phyloP scores from a whole-genome alignment of 257 asterid species.

The Datura wrightii region DNA sequence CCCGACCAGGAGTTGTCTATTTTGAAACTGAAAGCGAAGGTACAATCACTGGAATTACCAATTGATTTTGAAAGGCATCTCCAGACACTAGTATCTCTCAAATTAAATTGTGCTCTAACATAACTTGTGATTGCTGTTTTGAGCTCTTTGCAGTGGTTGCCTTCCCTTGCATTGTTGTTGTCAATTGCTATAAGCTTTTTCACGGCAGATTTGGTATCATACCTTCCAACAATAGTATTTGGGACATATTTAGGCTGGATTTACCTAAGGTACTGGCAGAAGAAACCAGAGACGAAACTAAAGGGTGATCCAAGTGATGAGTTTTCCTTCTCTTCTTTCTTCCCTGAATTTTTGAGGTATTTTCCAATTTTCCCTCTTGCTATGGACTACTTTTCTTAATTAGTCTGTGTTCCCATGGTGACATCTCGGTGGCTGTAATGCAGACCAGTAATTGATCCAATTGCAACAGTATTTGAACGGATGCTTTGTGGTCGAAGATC shows the following conservation, averaged over 20 bases:
- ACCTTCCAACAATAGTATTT: conserved; percentile 77
- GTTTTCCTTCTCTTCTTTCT: conserved; percentile 80
- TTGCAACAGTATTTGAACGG: conserved; percentile 72
- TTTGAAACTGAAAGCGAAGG: conserved; percentile 79
- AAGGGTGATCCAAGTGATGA: conserved; percentile 98
- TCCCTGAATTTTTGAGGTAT: conserved; percentile 76
- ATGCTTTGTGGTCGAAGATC: conserved; percentile 82
- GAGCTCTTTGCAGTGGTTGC: conserved; percentile 81
- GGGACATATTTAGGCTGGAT: conserved; percentile 93
- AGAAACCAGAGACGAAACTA: conserved; percentile 69
- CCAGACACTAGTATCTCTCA: not conserved
- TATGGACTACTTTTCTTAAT: conserved; percentile 8
- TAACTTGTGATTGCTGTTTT: conserved; percentile 32
- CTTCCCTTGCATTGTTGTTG: conserved; percentile 70
- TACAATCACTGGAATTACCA: conserved; percentile 42
- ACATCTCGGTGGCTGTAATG: conserved; percentile 38
- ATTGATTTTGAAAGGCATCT: conserved; percentile 27
- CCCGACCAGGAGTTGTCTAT: conserved; percentile 86
- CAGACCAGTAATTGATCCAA: conserved; percentile 82
- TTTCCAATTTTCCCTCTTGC: conserved; percentile 20
- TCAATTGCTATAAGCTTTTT: conserved; percentile 70
- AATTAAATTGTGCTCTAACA: conserved; percentile 29
- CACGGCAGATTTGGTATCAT: conserved; percentile 65
- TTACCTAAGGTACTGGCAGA: conserved; percentile 91
- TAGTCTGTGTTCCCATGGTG: conserved; percentile 31